A percentile compares a stretch with the other conserved stretches of the same genome.
phyloP scores from a whole-genome alignment of 192 early-diverging fungal species.

The Podochytrium sp. region DNA sequence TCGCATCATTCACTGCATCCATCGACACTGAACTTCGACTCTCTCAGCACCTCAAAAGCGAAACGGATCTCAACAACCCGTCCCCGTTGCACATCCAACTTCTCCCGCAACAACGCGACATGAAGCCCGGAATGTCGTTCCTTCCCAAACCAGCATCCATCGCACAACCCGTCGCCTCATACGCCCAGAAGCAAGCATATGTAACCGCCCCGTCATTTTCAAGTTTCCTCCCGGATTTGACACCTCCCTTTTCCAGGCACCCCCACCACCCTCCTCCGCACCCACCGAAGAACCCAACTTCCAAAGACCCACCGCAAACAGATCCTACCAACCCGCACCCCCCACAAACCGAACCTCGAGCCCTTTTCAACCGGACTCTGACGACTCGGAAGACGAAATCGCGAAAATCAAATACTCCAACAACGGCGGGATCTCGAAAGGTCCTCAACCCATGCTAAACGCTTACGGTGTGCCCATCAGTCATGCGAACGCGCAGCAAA shows the following conservation, averaged over 20 bases:
- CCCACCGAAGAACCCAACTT: background rate
- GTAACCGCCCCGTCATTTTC: background rate
- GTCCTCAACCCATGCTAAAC: constrained; percentile 59
- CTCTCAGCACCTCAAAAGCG: constrained; percentile 30
- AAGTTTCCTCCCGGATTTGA: too few relatives aligned
- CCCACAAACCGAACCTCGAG: background rate
- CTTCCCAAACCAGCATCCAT: constrained; percentile 28
- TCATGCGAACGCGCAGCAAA: constrained; percentile 8
- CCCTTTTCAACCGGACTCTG: background rate
- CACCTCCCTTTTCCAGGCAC: too few relatives aligned
- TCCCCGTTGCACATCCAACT: constrained; percentile 30
- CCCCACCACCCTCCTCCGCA: too few relatives aligned
- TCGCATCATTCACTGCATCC: background rate
- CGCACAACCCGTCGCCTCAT: background rate
- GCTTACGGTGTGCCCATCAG: constrained; percentile 74
- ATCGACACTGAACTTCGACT: background rate
- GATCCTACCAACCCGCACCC: background rate
- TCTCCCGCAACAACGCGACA: constrained; percentile 28
- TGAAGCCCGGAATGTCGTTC: constrained; percentile 32
- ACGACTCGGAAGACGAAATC: constrained; percentile 4
- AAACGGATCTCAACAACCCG: constrained; percentile 27
- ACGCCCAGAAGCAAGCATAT: background rate
- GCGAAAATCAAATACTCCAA: constrained; percentile 22
- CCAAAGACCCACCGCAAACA: too few relatives aligned
- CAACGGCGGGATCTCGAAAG: constrained; percentile 5